Base-by-base conservation (phyloP, 257 asterid genomes). In the Ocimum tenuiflorum region DNA sequence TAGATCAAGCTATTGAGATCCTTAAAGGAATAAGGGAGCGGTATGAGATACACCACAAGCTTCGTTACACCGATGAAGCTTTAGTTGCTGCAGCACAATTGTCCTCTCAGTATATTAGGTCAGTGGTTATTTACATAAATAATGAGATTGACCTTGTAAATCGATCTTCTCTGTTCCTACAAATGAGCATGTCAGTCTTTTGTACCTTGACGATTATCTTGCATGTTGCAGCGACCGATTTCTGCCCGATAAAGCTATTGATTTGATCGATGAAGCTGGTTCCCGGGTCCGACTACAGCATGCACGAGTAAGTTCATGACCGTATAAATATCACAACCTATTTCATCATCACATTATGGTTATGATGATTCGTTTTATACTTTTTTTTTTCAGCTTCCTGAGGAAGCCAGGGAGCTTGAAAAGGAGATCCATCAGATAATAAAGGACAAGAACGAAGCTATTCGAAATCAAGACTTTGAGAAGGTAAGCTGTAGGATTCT, bases 191-290 rank as follows among this genome's bases (percentile, higher is more conserved):
- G 23, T 59, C 38, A 11, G 14, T 59, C 22, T 7, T 20, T 22
- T 41, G 3, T 1, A 27, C 31, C 31, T 27, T 13, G 47, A 56
- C 7, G n/a, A 57, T 57, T 19, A 22, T 11, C 49, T 57, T 57
- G 68, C 60, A 42, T 42, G 42, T 83, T 78, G 66, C 91, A 92
- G 98, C 77, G 98, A 92, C 60, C 98, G 98, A 10, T 92, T 92
- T 76, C 78, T 92, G 79, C 98, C 98, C 29, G 98, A 92, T 68
- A 92, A 92, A 80, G 98, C 98, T 36, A 92, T 92, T 62, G 98
- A 92, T 82, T 81, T 92, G 90, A 68, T 92, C 57, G 98, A 92
- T 80, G 98, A 92, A 77, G 98, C 98, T 68, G 97, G 98, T 68
- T 92, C 98, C 35, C 87, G 98, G 52, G 98, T 92, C 75, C 79